A percentile compares a stretch with the other conserved stretches of the same genome.
These are phyloP conservation scores for Lentinus brumalis DNA, from an alignment of 768 basidiomycete species.

Conservation along the genomic window DNA sequence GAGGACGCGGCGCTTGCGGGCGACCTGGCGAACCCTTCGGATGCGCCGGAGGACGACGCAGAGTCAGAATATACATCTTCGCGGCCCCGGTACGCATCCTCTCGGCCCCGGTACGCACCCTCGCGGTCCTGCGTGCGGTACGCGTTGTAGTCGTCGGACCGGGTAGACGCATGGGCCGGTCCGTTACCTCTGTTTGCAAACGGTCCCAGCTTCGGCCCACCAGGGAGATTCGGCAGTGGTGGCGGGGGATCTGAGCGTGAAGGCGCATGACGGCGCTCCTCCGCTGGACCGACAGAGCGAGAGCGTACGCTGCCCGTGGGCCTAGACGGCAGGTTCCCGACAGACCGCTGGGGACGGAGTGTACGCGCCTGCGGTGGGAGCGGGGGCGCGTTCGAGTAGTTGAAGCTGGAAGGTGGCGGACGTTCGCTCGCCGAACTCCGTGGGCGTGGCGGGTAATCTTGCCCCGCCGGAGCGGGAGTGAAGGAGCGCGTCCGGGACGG, in stretches of 20 bases:
- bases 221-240: conserved; percentile 12
- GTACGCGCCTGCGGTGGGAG: conserved; percentile 15
- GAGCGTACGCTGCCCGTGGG: conserved; percentile 13
- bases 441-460: conserved; percentile 22
- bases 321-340: conserved; percentile 13
- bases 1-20: conserved; percentile 18
- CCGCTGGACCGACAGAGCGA: conserved; percentile 5
- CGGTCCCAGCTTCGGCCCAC: neutral
- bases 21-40: conserved; percentile 8
- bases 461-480: neutral
- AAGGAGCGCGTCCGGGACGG: no score
- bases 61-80: conserved; percentile 19
- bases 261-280: conserved; percentile 1
- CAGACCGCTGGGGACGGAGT: conserved; percentile 27
- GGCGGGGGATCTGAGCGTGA: conserved; percentile 12
- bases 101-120: neutral
- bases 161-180: neutral
- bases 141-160: conserved; percentile 11
- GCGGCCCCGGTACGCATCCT: no score
- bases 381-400: conserved; percentile 6
- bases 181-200: neutral
- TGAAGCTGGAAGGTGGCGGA: conserved; percentile 11
- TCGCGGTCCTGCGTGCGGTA: conserved; percentile 3
- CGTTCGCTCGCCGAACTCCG: conserved; percentile 24
- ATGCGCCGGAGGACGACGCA: conserved; percentile 18